Conservation (phyloP, 495 filamentous ascomycete genomes). For the Penicillium cataractarum region DNA sequence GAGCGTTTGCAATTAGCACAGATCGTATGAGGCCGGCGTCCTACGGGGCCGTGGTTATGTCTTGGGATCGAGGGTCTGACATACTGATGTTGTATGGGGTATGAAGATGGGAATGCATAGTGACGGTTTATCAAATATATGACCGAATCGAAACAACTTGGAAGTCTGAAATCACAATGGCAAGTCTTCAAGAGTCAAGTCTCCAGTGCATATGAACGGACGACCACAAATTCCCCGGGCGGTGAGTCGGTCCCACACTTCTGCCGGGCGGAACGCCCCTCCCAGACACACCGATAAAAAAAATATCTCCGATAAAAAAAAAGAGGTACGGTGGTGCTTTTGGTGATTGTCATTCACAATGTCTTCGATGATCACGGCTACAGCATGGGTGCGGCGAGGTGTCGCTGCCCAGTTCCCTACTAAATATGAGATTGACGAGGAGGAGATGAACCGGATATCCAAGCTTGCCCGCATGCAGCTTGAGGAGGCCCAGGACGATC, state of each 20-base stretch:
- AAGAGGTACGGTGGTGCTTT: conserved; percentile 18
- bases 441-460: conserved; percentile 89
- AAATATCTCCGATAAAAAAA: conserved; percentile 37
- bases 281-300: conserved; percentile 39
- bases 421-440: conserved; percentile 90
- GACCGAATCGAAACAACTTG: neutral
- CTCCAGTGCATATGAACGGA: neutral
- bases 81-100: conserved; percentile 86
- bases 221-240: conserved; percentile 31
- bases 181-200: neutral
- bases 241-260: conserved; percentile 34
- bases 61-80: conserved; percentile 20
- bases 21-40: neutral
- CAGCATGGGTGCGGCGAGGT: conserved; percentile 91
- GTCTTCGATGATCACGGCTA: conserved; percentile 90
- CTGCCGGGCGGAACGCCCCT: conserved; percentile 40
- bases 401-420: conserved; percentile 89
- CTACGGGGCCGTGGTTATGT: neutral
- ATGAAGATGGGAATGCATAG: conserved; percentile 96
- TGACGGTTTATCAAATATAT: neutral
- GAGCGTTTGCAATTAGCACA: conserved; percentile 10
- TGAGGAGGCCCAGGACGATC: conserved; percentile 86
- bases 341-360: conserved; percentile 41
- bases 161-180: neutral
- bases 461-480: conserved; percentile 86